Percentiles rank a stretch among this genome's conserved stretches.
phyloP scores from a whole-genome alignment of 305 asterid genomes.

The Solanum hybrid region DNA sequence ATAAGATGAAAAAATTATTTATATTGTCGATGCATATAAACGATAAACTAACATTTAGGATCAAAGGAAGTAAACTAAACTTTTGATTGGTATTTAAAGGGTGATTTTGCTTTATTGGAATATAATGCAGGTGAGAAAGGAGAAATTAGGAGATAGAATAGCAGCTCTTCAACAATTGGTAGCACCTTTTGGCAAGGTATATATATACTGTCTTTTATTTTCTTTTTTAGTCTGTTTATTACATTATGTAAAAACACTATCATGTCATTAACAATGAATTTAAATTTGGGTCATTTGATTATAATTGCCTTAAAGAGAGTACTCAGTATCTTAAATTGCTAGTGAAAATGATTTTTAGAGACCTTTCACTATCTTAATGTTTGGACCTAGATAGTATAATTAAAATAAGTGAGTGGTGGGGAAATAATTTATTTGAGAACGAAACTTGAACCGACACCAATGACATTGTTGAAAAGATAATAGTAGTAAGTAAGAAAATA shows the following conservation, averaged over 20 bases:
- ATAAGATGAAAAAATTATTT: background rate
- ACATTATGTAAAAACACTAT: background rate
- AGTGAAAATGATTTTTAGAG: background rate
- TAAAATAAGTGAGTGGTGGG: background rate
- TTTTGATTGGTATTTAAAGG: background rate
- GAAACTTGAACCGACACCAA: background rate
- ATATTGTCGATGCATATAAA: background rate
- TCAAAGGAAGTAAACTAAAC: background rate
- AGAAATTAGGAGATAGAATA: conserved; percentile 86
- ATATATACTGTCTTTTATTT: background rate
- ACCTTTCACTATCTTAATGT: background rate
- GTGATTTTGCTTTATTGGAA: background rate
- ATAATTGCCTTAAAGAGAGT: background rate
- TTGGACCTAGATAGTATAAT: background rate
- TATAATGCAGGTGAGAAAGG: conserved; percentile 60
- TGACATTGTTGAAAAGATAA: background rate
- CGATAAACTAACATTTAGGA: background rate
- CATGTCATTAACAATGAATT: background rate
- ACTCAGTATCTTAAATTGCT: background rate
- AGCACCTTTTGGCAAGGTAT: conserved; percentile 88
- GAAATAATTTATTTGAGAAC: background rate
- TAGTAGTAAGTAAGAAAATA: background rate
- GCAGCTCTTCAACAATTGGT: conserved; percentile 86
- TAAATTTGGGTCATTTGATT: background rate
- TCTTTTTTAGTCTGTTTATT: background rate